Evolutionary conservation across 441 rosid genomes (phyloP).

Genomic region (Euphorbia celastroides): DNA sequence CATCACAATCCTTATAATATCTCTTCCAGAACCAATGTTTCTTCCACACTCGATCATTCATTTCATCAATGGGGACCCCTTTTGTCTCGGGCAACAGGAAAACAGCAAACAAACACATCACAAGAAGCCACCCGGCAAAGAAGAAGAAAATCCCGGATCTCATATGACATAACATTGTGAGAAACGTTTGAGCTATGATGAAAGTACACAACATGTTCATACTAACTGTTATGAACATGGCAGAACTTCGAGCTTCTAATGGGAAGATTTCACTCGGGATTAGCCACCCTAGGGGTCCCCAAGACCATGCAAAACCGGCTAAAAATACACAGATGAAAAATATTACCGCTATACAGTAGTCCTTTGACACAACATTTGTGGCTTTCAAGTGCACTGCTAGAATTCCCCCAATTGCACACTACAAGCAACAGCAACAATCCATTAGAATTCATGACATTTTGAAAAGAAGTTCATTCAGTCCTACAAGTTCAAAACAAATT

Average conservation of each 20-base stretch:
- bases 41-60: conserved; percentile 62
- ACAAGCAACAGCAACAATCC: background rate
- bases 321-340: conserved; percentile 46
- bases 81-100: conserved; percentile 60
- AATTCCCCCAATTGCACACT: conserved; percentile 40
- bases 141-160: conserved; percentile 48
- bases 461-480: background rate
- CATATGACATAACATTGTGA: conserved; percentile 57
- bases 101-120: conserved; percentile 31
- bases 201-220: conserved; percentile 67
- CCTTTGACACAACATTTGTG: conserved; percentile 27
- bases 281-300: conserved; percentile 88
- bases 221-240: conserved; percentile 50
- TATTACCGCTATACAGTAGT: conserved; percentile 30
- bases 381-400: conserved; percentile 29
- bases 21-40: conserved; percentile 64
- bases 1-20: conserved; percentile 20
- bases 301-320: conserved; percentile 79
- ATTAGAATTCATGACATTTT: background rate
- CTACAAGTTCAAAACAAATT: no score
- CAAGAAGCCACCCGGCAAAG: conserved; percentile 39
- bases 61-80: conserved; percentile 67
- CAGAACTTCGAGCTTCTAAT: conserved; percentile 50
- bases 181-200: conserved; percentile 62
- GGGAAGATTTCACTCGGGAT: conserved; percentile 70